Base-by-base conservation (phyloP, 352 stramenopile species). In the Phytophthora agathidicida region DNA sequence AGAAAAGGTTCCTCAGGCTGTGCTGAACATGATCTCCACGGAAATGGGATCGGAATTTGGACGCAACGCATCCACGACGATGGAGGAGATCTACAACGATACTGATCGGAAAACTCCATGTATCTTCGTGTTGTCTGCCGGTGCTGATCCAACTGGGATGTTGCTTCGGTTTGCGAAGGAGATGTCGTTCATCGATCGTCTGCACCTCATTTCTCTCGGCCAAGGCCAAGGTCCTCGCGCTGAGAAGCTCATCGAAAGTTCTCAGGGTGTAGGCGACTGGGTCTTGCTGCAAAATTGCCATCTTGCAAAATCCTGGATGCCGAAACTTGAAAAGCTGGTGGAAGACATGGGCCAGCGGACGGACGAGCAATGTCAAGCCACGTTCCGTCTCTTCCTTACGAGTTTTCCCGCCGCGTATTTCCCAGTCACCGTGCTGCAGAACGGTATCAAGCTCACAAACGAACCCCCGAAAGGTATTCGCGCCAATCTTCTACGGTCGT, bases 281-380 rank as follows among this genome's bases (percentile, higher is more conserved):
- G 93, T 98, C 11, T 50, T 98, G 32, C 65, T 98, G 7, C 93
- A 98, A 45, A 98, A 98, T 48, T 98, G 93, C 61, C 95, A 98
- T 59, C 73, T 98, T 7, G 94, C 93, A 8, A 98, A 98, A 47
- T 96, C 80, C 14, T 98, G 94, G 94, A 97, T 98, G 89, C 89
- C 89, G 2, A 90, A 88, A 16, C 72, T 98, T 10, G 94, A 98
- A 63, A 88, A 88, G 26, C 91, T 98, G 17, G 85, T 98, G 2
- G 87, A 97, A 17, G 87, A 89, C 10, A 76, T 97, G 35, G 83
- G 72, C 1, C 77, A 90, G 24, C 61, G 75, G 7, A 73, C 85
- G 8, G 75, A 83, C 1, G 75, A 86, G 7, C 65, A 80, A 32
- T 85, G 80, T 24, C 53, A 73, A 11, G n/a, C 75, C 19, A 87